A percentile compares a stretch with the other conserved stretches of the same genome.
Evolutionary conservation across 2,329 filamentous ascomycete genomes (phyloP).

Genomic region (Sarocladiaceae sp.): DNA sequence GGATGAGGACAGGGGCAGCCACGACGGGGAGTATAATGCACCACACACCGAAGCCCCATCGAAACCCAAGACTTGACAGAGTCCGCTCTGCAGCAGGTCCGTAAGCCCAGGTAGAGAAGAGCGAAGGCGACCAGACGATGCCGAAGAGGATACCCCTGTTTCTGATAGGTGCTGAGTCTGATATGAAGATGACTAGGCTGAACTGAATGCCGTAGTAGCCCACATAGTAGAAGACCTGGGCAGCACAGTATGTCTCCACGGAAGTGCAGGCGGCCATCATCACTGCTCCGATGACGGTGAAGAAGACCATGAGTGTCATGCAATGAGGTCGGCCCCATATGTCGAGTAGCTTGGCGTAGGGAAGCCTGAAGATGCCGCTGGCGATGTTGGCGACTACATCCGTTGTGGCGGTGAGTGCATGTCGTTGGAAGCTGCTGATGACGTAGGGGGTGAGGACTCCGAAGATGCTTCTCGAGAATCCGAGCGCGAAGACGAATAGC

Average conservation of each 20-base stretch:
- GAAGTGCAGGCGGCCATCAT: constrained; percentile 59
- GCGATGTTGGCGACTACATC: constrained; percentile 52
- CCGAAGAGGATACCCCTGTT: constrained; percentile 40
- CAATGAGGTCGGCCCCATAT: constrained; percentile 45
- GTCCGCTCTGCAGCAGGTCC: constrained; percentile 35
- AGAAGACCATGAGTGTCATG: constrained; percentile 35
- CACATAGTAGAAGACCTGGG: constrained; percentile 60
- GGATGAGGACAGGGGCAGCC: too few species aligned
- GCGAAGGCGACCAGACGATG: constrained; percentile 38
- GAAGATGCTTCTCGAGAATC: too few species aligned
- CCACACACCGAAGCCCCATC: constrained; percentile 57
- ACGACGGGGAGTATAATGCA: constrained; percentile 60
- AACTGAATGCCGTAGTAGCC: constrained; percentile 42
- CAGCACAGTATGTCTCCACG: constrained; percentile 55
- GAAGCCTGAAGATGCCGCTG: constrained; percentile 32
- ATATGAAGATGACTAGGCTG: constrained; percentile 36
- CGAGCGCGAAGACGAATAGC: too few species aligned
- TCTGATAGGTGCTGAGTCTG: constrained; percentile 37
- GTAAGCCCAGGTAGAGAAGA: constrained; percentile 41
- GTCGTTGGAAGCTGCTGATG: constrained; percentile 59
- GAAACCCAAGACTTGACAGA: constrained; percentile 32
- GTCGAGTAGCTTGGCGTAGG: constrained; percentile 45
- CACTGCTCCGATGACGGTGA: constrained; percentile 50
- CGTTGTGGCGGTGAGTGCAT: constrained; percentile 64
- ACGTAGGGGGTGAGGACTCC: constrained; percentile 62